These are phyloP conservation scores for Magnaporthales sp. DNA, from an alignment of 2,329 filamentous ascomycete species.

Conservation along the genomic window DNA sequence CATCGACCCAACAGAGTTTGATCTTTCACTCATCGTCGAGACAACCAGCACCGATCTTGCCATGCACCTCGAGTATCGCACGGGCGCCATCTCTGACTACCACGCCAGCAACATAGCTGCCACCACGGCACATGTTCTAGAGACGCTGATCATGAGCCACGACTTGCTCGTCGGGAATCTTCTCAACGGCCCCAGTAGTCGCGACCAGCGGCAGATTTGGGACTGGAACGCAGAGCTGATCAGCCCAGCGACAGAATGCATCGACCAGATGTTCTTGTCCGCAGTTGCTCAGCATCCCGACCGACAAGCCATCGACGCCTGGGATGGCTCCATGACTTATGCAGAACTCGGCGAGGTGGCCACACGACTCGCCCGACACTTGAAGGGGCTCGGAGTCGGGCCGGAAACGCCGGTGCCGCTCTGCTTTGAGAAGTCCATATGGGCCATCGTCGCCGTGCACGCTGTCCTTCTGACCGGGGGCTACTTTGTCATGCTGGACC, in stretches of 20 bases:
- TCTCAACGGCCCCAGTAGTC: not conserved
- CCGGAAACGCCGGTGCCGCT: constrained; percentile 12
- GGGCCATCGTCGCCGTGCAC: constrained; percentile 12
- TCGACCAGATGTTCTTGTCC: not conserved
- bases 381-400: constrained; percentile 9
- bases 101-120: not conserved
- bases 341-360: constrained; percentile 26
- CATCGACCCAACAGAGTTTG: not conserved
- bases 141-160: not conserved
- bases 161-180: not conserved
- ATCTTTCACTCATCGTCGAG: not conserved
- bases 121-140: not conserved
- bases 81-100: not conserved
- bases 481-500: constrained; percentile 14
- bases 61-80: not conserved
- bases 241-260: constrained; percentile 26
- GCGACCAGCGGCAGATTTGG: constrained; percentile 27
- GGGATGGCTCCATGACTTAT: constrained; percentile 22
- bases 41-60: too few species aligned
- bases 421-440: constrained; percentile 15
- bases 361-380: constrained; percentile 12
- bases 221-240: constrained; percentile 34
- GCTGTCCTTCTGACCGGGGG: constrained; percentile 18
- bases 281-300: constrained; percentile 10
- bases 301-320: constrained; percentile 17